phyloP scores from a whole-genome alignment of 2,329 filamentous ascomycete genomes.

The Paecilomyces sp. region DNA sequence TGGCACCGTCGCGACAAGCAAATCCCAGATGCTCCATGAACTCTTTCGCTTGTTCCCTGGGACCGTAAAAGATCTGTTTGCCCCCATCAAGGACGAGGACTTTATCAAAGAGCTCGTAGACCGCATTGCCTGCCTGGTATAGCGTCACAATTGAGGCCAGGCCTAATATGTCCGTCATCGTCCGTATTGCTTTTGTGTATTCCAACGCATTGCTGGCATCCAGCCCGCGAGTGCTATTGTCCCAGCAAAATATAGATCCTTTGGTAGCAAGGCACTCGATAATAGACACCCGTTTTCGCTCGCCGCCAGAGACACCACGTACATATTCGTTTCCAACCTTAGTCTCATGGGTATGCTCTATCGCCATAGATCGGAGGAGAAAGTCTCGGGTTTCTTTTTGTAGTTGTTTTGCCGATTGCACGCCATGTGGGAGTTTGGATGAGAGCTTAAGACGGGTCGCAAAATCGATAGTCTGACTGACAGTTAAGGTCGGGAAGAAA shows the following conservation, averaged over 20 bases:
- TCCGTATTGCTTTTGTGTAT: slow-evolving; percentile 54
- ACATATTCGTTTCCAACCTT: slow-evolving; percentile 62
- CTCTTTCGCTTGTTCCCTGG: slow-evolving; percentile 35
- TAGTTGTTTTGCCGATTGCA: too few relatives aligned
- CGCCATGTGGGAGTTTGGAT: too few relatives aligned
- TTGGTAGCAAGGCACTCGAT: slow-evolving; percentile 55
- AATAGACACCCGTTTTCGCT: slow-evolving; percentile 63
- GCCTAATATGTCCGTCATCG: slow-evolving; percentile 56
- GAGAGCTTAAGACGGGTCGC: too few relatives aligned
- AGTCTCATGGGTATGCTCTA: slow-evolving; percentile 55
- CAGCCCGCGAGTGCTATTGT: slow-evolving; percentile 59
- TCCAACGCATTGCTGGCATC: slow-evolving; percentile 60
- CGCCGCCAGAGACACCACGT: slow-evolving; percentile 61
- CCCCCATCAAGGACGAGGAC: slow-evolving; percentile 61
- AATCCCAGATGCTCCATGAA: slow-evolving; percentile 63
- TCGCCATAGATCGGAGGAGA: slow-evolving; percentile 50
- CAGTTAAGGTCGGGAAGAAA: too few relatives aligned
- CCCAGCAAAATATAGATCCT: slow-evolving; percentile 57
- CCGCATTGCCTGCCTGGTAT: slow-evolving; percentile 64
- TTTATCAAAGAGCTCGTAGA: slow-evolving; percentile 65
- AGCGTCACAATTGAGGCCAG: slow-evolving; percentile 57
- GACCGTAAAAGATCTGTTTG: slow-evolving; percentile 59
- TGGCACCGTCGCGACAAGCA: slow-evolving; percentile 54
- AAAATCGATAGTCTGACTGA: too few relatives aligned
- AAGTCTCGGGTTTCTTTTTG: slow-evolving; percentile 40